These are phyloP conservation scores for Leishmania major DNA, from an alignment of 208 protist species.

Conservation along the genomic window DNA sequence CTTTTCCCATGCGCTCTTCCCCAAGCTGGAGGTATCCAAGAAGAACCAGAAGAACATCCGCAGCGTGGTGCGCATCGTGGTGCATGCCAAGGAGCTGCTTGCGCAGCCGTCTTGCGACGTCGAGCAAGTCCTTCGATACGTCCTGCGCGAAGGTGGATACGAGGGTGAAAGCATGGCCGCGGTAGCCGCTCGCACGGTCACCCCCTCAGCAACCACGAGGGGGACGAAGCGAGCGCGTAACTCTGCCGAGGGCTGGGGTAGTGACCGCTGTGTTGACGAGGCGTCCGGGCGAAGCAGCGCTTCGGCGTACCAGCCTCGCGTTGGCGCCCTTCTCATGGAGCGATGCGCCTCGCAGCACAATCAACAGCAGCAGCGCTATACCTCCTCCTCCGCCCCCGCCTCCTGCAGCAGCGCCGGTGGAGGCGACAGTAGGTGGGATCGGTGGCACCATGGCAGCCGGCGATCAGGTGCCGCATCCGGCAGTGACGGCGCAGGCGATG, in stretches of 20 bases:
- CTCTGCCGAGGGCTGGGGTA: not conserved
- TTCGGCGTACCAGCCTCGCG: constrained; percentile 2
- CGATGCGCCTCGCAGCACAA: constrained; percentile 25
- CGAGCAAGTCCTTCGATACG: constrained; percentile 42
- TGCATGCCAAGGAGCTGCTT: constrained; percentile 43
- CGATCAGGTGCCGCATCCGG: not conserved
- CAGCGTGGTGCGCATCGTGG: constrained; percentile 37
- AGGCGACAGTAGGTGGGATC: not conserved
- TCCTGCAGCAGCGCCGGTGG: constrained; percentile 6
- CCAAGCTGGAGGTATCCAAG: constrained; percentile 51
- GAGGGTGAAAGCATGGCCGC: constrained; percentile 32
- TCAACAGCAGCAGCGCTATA: constrained; percentile 10
- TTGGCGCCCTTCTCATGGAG: constrained; percentile 10
- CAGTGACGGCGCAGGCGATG: constrained; percentile 19
- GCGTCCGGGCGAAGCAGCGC: not conserved
- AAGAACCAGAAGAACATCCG: constrained; percentile 46
- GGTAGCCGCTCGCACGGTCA: constrained; percentile 9
- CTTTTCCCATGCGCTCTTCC: constrained; percentile 38
- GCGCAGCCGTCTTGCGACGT: constrained; percentile 43
- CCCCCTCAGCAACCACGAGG: not conserved
- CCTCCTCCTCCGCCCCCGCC: not conserved
- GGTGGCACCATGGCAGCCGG: not conserved
- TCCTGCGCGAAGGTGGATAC: constrained; percentile 54
- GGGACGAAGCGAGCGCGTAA: constrained; percentile 4
- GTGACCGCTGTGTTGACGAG: not conserved